A percentile compares a stretch with the other conserved stretches of the same genome.
Conservation (phyloP, 116 monocot genomes). For the Phalaenopsis hybrid region DNA sequence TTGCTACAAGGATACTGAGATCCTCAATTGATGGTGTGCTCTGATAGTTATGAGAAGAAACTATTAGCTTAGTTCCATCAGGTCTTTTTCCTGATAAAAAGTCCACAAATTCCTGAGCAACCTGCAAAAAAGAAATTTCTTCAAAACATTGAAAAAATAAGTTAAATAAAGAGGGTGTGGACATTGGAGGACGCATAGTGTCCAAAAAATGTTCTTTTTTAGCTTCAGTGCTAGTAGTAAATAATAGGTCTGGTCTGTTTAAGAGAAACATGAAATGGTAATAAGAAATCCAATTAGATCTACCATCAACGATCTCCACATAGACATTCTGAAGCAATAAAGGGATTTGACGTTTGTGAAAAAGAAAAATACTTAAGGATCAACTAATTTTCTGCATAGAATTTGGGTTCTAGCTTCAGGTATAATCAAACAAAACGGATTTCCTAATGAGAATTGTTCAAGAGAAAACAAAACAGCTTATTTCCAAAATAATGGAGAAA, state of each 20-base stretch:
- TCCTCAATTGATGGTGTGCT: conserved; percentile 70
- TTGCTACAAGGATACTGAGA: conserved; percentile 69
- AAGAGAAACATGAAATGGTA: not conserved
- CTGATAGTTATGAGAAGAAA: conserved; percentile 94
- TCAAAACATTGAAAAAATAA: not conserved
- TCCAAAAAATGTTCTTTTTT: not conserved
- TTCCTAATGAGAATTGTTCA: not conserved
- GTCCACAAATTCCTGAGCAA: conserved; percentile 57
- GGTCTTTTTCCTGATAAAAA: conserved; percentile 64
- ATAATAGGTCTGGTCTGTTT: not conserved
- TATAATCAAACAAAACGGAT: not conserved
- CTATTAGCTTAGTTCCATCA: conserved; percentile 66
- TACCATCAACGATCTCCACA: not conserved
- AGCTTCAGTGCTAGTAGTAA: not conserved
- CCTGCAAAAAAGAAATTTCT: conserved; percentile 33
- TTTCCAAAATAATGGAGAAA: not conserved
- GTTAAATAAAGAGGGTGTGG: not conserved
- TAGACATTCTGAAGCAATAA: not conserved
- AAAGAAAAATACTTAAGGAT: not conserved
- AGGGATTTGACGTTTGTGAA: not conserved
- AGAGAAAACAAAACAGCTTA: not conserved
- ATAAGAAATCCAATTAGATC: not conserved
- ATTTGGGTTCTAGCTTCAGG: not conserved
- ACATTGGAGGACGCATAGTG: not conserved
- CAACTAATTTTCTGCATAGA: not conserved